phyloP scores from a whole-genome alignment of 2,329 filamentous ascomycete genomes.

The Sporothrix inflata region DNA sequence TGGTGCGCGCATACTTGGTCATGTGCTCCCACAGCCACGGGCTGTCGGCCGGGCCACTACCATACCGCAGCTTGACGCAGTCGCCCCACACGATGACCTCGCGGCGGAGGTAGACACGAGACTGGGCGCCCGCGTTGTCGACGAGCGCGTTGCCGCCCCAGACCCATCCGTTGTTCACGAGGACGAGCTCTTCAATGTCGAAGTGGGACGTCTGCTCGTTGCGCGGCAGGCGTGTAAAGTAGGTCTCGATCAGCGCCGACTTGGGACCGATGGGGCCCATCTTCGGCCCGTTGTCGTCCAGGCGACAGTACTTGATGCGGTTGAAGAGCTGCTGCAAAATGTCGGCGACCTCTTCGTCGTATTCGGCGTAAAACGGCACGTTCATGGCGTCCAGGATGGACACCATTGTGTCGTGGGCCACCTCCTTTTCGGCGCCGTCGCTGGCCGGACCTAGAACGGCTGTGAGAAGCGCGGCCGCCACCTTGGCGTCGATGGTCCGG shows the following conservation, averaged over 20 bases:
- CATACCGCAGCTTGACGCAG: slow-evolving; percentile 95
- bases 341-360: slow-evolving; percentile 78
- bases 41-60: slow-evolving; percentile 76
- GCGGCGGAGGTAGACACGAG: slow-evolving; percentile 88
- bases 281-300: slow-evolving; percentile 91
- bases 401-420: slow-evolving; percentile 58
- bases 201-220: slow-evolving; percentile 77
- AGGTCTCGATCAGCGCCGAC: slow-evolving; percentile 86
- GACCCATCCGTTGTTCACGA: slow-evolving; percentile 98
- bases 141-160: slow-evolving; percentile 95
- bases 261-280: slow-evolving; percentile 75
- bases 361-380: slow-evolving; percentile 86
- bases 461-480: slow-evolving; percentile 70
- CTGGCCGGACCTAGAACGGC: slow-evolving; percentile 64
- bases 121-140: slow-evolving; percentile 89
- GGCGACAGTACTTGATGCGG: slow-evolving; percentile 87
- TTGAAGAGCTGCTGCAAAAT: slow-evolving; percentile 93
- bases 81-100: slow-evolving; percentile 99
- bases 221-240: slow-evolving; percentile 85
- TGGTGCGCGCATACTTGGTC: slow-evolving; percentile 85
- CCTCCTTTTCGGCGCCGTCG: slow-evolving; percentile 57
- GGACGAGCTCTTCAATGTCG: slow-evolving; percentile 72
- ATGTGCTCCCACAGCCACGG: slow-evolving; percentile 96
- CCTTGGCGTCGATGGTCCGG: slow-evolving; percentile 68
- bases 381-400: slow-evolving; percentile 82